Percentiles rank a stretch among this genome's conserved stretches.
Conservation (phyloP, 129 eudicot species). For the Chrysanthemum lavandulifolium region DNA sequence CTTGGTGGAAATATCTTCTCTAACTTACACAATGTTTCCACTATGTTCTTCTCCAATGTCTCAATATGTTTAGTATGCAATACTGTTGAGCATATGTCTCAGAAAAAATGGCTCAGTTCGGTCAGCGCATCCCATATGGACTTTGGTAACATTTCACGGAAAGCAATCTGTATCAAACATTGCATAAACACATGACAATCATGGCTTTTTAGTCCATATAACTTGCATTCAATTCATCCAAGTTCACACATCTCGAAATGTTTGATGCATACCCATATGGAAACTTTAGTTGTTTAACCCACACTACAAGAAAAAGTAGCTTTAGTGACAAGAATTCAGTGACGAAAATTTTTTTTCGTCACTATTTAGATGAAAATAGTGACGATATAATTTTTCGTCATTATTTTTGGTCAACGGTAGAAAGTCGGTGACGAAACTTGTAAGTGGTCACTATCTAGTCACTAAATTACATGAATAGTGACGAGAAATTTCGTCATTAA, state of each 20-base stretch:
- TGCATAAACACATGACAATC: slow-evolving; percentile 16
- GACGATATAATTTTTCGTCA: no score
- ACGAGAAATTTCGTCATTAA: no score
- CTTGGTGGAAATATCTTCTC: slow-evolving; percentile 20
- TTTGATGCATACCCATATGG: slow-evolving; percentile 7
- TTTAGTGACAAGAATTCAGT: no score
- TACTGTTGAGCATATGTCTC: slow-evolving; percentile 16
- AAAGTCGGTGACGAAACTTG: no score
- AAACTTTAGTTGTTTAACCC: slow-evolving; percentile 1
- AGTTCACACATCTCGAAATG: background rate
- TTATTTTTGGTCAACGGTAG: no score
- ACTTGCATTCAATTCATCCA: slow-evolving; percentile 6
- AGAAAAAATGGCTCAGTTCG: background rate
- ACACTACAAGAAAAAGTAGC: background rate
- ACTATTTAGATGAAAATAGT: no score
- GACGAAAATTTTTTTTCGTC: no score
- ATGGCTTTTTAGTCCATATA: slow-evolving; percentile 13
- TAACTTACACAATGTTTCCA: slow-evolving; percentile 10
- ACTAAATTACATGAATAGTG: no score
- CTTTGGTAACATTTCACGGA: background rate
- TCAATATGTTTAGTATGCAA: background rate
- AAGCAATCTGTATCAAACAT: background rate
- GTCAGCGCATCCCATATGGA: slow-evolving; percentile 4
- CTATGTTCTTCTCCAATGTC: background rate
- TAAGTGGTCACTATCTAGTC: no score